Evolutionary conservation across 2,329 filamentous ascomycete species (phyloP), one percentile per base, ranked within the genome.

Genomic region (Aspergillus sp.): DNA sequence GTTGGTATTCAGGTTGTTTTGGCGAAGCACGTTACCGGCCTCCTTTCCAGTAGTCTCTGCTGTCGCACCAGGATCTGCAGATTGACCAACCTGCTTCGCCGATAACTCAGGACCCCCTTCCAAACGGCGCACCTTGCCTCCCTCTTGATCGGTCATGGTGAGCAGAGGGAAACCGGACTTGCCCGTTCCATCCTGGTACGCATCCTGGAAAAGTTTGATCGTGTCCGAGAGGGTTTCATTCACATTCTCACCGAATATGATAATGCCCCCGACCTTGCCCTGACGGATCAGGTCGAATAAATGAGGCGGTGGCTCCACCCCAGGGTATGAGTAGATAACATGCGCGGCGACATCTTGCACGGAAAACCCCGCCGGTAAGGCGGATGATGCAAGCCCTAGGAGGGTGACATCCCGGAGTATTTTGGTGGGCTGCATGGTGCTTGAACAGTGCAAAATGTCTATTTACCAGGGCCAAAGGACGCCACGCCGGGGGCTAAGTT

Each of bases 91-190:
- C 44, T 58, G 32, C 46, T 67, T 68, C 8, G 57, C 65, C 11
- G 60, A 61, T 22, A 47, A 36, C 3, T 49, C 55, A 16, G 65
- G 64, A 3, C 65, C 63, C 6, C 65, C 64, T 4, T 61, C 55
- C 0, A 69, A 44, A 7, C 64, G 61, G 35, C 55, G 55, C 3
- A 69, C 58, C n/a, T 64, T 9, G 9, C 65, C 66, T 6, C 67
- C 67, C 49, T 70, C 67, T 43, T 70, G 67, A 50, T 70, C 66
- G 3, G 64, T 69, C 61, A 67, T 61, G 46, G 69, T 65, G 4
- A 66, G 49, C 1, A 69, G 54, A 1, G 67, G 65, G 11, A 50
- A 50, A 7, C 63, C 65, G 5, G 47, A 16, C 38, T 66, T 61
- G 4, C 51, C 54, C 0, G 53, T 47, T 24, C 59, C 61, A 8